Evolutionary conservation across 768 basidiomycete species (phyloP).

Genomic region (Naganishia antarctica): DNA sequence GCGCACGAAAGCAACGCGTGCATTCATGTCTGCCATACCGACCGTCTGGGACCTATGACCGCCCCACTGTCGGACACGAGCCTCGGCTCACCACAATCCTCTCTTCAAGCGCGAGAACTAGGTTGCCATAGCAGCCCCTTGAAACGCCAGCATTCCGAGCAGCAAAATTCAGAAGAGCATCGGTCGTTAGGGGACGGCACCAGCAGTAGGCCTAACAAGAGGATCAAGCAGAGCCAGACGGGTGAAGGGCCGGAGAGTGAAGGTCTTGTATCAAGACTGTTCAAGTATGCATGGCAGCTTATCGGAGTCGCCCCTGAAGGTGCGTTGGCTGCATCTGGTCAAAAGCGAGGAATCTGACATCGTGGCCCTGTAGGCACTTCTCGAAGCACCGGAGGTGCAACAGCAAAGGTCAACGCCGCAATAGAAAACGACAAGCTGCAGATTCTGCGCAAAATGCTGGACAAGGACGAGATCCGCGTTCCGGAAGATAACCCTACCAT

Average conservation of each 20-base stretch:
- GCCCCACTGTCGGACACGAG: neutral
- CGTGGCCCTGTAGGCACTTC: neutral
- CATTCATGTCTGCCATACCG: neutral
- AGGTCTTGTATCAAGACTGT: neutral
- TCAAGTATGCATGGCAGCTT: slow-evolving; percentile 18
- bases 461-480: slow-evolving; percentile 12
- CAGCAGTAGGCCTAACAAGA: neutral
- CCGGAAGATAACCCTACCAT: slow-evolving; percentile 3
- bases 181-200: neutral
- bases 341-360: neutral
- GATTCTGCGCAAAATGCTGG: slow-evolving; percentile 11
- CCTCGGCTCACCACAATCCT: neutral
- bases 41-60: neutral
- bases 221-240: neutral
- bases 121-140: neutral
- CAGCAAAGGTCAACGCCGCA: neutral
- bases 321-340: neutral
- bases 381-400: neutral
- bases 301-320: neutral
- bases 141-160: neutral
- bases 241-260: neutral
- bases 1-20: neutral
- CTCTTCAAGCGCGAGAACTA: neutral
- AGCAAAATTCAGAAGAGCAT: neutral
- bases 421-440: slow-evolving; percentile 16